Evolutionary conservation across 176 grass and related monocot species (phyloP).

Genomic region (Musa schizocarpa): DNA sequence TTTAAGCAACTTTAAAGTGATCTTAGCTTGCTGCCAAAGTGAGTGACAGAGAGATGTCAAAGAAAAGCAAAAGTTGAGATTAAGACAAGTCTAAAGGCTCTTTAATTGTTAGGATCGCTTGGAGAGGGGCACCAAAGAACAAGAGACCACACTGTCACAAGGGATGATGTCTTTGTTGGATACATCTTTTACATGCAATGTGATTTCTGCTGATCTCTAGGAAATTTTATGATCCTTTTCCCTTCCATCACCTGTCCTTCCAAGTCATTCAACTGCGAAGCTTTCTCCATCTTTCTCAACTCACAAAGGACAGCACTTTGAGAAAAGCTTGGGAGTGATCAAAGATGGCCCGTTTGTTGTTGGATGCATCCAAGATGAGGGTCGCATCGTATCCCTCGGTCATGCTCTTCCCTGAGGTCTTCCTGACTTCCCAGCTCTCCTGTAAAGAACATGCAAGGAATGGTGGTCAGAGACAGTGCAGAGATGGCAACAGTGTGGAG

Average conservation of each 20-base stretch:
- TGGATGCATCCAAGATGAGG: constrained; percentile 8
- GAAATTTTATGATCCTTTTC: background rate
- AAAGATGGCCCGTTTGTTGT: constrained; percentile 10
- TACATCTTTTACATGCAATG: too few relatives aligned
- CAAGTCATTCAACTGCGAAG: background rate
- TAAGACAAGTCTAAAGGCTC: constrained; percentile 5
- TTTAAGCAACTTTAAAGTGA: background rate
- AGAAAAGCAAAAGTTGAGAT: constrained; percentile 1
- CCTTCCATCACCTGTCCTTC: background rate
- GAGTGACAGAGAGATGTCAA: background rate
- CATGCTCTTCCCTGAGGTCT: constrained; percentile 5
- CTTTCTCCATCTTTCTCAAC: background rate
- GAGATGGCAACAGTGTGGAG: too few relatives aligned
- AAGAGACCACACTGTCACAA: background rate
- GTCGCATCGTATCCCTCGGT: background rate
- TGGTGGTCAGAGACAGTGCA: background rate
- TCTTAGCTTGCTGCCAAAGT: background rate
- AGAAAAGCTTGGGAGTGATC: background rate
- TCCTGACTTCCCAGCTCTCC: constrained; percentile 8
- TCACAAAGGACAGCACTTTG: constrained; percentile 8
- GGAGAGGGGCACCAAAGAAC: background rate
- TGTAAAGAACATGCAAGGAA: constrained; percentile 3
- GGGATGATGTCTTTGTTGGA: background rate
- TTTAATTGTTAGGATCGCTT: background rate
- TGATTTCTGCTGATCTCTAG: background rate